Percentiles rank a stretch among this genome's conserved stretches.
These are phyloP conservation scores for Aspergillus aculeatus DNA, from an alignment of 2,329 filamentous ascomycete species.

Conservation along the genomic window DNA sequence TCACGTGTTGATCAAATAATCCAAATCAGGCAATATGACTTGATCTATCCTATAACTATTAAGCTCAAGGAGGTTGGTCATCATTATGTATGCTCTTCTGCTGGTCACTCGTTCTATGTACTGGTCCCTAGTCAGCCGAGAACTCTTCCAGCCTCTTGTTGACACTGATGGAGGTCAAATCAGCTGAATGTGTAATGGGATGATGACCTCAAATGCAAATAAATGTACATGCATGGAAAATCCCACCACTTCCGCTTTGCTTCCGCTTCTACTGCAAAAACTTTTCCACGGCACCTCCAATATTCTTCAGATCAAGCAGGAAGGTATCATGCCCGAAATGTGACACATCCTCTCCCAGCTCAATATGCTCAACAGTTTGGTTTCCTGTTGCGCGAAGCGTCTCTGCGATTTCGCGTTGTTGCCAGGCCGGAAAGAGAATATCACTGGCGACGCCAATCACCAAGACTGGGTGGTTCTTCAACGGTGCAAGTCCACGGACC, in stretches of 20 bases:
- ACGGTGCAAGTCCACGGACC: conserved; percentile 66
- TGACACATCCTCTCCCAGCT: conserved; percentile 90
- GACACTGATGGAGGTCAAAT: too few species aligned
- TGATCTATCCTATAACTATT: too few species aligned
- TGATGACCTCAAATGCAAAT: not conserved
- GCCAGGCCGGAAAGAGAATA: conserved; percentile 96
- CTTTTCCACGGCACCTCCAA: conserved; percentile 76
- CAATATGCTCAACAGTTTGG: conserved; percentile 76
- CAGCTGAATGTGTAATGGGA: not conserved
- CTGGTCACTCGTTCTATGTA: too few species aligned
- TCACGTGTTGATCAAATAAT: too few species aligned
- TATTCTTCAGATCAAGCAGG: conserved; percentile 84
- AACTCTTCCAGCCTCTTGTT: too few species aligned
- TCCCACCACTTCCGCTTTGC: not conserved
- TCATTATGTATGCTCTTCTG: too few species aligned
- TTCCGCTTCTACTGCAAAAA: conserved; percentile 64
- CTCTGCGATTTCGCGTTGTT: conserved; percentile 90
- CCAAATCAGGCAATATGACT: too few species aligned
- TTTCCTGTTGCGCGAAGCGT: conserved; percentile 77
- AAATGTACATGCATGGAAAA: not conserved
- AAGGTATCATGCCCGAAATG: conserved; percentile 97
- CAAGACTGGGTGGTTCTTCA: conserved; percentile 76
- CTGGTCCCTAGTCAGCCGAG: too few species aligned
- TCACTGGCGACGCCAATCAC: conserved; percentile 95
- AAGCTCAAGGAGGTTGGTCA: too few species aligned